Conservation (phyloP, 129 eudicot species). For the Flaveria brownii region DNA sequence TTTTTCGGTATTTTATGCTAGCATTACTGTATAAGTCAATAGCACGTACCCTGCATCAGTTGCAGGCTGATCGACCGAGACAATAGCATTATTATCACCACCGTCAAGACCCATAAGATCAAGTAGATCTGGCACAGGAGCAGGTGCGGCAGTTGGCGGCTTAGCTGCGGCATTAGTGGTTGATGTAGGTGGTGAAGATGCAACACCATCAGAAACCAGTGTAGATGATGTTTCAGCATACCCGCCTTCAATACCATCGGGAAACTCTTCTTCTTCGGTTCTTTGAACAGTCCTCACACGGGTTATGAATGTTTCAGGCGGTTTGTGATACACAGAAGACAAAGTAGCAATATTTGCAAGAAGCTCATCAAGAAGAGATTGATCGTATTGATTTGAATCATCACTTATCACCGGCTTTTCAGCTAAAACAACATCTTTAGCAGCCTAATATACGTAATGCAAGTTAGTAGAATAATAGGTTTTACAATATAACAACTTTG, state of each 20-base stretch:
- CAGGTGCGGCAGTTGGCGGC: constrained; percentile 52
- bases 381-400: constrained; percentile 87
- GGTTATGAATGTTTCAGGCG: constrained; percentile 91
- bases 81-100: constrained; percentile 60
- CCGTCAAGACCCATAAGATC: constrained; percentile 70
- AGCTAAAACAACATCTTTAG: constrained; percentile 93
- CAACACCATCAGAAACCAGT: constrained; percentile 49
- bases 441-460: constrained; percentile 58
- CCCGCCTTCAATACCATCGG: constrained; percentile 78
- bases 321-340: constrained; percentile 97
- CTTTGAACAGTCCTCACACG: constrained; percentile 79
- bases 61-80: constrained; percentile 72
- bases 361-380: constrained; percentile 97
- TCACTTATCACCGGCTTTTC: constrained; percentile 98
- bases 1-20: neutral
- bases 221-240: constrained; percentile 70
- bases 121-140: constrained; percentile 90
- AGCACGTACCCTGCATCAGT: constrained; percentile 60
- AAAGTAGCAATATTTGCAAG: constrained; percentile 92
- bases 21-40: neutral
- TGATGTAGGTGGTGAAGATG: constrained; percentile 58
- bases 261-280: constrained; percentile 88
- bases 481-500: neutral
- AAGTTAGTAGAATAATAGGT: constrained; percentile 16
- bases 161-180: constrained; percentile 44